A percentile compares a stretch with the other conserved stretches of the same genome.
Conservation (phyloP, 73 alveolate species). For the Effrenium voratum region DNA sequence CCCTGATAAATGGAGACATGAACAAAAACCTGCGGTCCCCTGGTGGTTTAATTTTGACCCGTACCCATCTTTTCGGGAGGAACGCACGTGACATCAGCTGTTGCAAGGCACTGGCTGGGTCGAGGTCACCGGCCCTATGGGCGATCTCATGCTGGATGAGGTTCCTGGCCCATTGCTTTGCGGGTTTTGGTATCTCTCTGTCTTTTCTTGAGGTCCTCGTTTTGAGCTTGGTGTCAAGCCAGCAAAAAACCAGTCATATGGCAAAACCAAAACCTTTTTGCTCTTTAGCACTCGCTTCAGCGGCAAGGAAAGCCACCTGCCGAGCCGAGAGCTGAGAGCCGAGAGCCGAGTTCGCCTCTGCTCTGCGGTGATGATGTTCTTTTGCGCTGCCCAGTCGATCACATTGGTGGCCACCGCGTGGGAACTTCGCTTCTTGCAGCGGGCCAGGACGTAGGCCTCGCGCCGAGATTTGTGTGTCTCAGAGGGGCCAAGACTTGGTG, state of each 20-base stretch:
- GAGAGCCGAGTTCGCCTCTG: conserved; percentile 38
- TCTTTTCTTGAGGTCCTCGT: background rate
- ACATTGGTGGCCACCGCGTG: conserved; percentile 75
- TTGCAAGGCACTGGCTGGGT: background rate
- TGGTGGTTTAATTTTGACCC: background rate
- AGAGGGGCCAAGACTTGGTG: too few species aligned
- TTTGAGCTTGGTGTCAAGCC: background rate
- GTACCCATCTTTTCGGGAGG: background rate
- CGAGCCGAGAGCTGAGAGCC: too few species aligned
- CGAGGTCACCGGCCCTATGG: conserved; percentile 79
- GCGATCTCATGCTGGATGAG: conserved; percentile 78
- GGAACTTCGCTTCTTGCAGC: conserved; percentile 59
- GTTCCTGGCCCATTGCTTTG: background rate
- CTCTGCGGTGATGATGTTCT: conserved; percentile 41
- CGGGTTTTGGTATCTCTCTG: background rate
- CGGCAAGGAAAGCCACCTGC: background rate
- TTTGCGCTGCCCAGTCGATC: conserved; percentile 85
- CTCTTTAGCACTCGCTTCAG: too few species aligned
- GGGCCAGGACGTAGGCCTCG: conserved; percentile 61
- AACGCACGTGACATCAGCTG: too few species aligned
- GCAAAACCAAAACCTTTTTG: background rate
- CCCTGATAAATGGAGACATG: background rate
- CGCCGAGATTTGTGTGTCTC: too few species aligned
- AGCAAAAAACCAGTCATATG: too few species aligned
- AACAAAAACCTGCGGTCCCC: background rate